Base-by-base conservation (phyloP, 495 filamentous ascomycete genomes). In the Tuber microsphaerosporum region DNA sequence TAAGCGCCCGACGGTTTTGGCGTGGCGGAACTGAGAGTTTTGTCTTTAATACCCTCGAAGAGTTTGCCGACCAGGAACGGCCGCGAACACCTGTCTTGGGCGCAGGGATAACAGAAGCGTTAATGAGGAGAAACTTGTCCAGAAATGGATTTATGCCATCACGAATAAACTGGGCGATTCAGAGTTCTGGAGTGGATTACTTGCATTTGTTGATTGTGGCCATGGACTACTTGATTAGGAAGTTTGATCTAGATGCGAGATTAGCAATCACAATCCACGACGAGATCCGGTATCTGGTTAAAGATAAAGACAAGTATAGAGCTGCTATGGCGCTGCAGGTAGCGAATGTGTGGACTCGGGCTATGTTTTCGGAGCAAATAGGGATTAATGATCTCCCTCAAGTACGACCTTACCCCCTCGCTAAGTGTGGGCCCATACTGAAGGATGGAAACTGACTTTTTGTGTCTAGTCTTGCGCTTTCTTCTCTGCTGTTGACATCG, bases 131-230 rank as follows among this genome's bases (percentile, higher is more conserved):
- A 45, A 96, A 91, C 82, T 89, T 98, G 79, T 93, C 89, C 84
- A 94, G 91, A 80, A 94, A 94, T 43, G 93, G 91, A 70, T 99
- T 94, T 85, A 92, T 99, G 86, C 96, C 96, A 3, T 95, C 92
- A 46, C 90, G 95, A 26, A 97, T 99, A 85, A 99, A 99, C 83
- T 99, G 95, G 95, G 95, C 95, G 31, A 97, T 99, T 77, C 95
- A 99, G 80, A 97, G 93, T 3, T 95, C 92, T 12, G 95, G 95
- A 44, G 95, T 98, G 19, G 95, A 99, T 84, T 99, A 99, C 84
- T 89, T 99, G 17, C 95, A 99, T 80, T 91, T 99, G 16, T 85
- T 99, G 37, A 93, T 99, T 75, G 89, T 97, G 26, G 87, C 89
- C 41, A 99, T 99, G 95, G 94, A 98, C 82, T 95, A 97, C 82